Percentiles rank a stretch among this genome's conserved stretches.
These are phyloP conservation scores for Taphrina confusa DNA, from an alignment of 1,139 yeast species.

Conservation along the genomic window DNA sequence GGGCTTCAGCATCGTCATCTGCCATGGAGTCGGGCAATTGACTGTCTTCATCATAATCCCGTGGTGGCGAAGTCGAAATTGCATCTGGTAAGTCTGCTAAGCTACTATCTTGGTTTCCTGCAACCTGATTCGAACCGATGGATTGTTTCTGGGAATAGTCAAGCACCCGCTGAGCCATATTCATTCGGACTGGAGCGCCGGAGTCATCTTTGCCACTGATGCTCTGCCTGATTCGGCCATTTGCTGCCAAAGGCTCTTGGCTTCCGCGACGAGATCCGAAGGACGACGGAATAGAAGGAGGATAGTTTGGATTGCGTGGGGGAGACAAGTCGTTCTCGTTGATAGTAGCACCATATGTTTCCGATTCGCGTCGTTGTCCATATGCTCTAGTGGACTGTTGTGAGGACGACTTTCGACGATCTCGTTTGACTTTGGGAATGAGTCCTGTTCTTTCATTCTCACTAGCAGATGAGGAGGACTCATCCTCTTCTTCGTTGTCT, in stretches of 20 bases:
- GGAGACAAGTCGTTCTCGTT: not conserved
- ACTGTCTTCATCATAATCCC: not conserved
- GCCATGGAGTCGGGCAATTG: conserved; percentile 10
- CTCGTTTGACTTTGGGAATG: conserved; percentile 5
- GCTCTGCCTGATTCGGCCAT: conserved; percentile 6
- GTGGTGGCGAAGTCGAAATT: conserved; percentile 23
- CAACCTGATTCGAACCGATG: not conserved
- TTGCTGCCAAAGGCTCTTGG: not conserved
- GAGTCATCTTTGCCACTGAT: conserved; percentile 30
- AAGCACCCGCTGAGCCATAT: conserved; percentile 34
- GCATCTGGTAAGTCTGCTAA: conserved; percentile 27
- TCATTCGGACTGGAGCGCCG: conserved; percentile 22
- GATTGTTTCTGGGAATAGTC: conserved; percentile 9
- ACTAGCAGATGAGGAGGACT: conserved; percentile 2
- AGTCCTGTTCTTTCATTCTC: conserved; percentile 30
- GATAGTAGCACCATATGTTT: conserved; percentile 24
- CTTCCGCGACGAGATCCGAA: conserved; percentile 26
- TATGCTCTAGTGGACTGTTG: conserved; percentile 20
- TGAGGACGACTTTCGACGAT: conserved; percentile 30
- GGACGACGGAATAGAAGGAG: conserved; percentile 33
- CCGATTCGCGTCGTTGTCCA: conserved; percentile 12
- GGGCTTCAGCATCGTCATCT: conserved; percentile 12
- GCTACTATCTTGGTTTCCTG: conserved; percentile 1
- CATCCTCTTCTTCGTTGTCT: conserved; percentile 7
- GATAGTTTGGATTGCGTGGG: conserved; percentile 27